phyloP scores from a whole-genome alignment of 2,329 filamentous ascomycete species.

The Coniochaeta hoffmannii region DNA sequence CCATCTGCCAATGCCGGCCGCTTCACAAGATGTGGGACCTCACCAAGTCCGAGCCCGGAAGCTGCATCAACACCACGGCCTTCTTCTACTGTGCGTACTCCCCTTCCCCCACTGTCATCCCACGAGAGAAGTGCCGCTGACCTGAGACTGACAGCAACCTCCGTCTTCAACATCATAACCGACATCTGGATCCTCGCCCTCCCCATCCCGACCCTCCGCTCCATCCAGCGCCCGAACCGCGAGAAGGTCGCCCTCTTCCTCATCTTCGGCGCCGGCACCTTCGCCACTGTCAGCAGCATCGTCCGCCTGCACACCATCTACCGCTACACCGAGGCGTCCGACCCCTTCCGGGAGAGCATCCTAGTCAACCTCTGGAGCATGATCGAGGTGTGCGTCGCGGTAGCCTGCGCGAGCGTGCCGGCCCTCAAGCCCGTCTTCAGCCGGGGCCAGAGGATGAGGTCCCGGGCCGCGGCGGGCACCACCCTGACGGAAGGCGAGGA shows the following conservation, averaged over 20 bases:
- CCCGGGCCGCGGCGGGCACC: neutral
- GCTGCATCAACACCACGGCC: conserved; percentile 31
- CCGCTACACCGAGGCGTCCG: conserved; percentile 25
- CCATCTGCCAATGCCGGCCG: conserved; percentile 33
- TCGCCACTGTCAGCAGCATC: conserved; percentile 28
- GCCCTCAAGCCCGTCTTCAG: conserved; percentile 40
- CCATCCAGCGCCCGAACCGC: conserved; percentile 36
- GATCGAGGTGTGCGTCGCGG: conserved; percentile 41
- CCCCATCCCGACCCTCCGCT: conserved; percentile 34
- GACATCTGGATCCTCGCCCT: conserved; percentile 37
- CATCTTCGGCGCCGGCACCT: conserved; percentile 33
- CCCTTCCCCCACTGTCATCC: neutral
- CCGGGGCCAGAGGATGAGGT: neutral
- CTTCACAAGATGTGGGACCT: conserved; percentile 34
- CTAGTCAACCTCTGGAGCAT: conserved; percentile 35
- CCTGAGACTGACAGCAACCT: conserved; percentile 23
- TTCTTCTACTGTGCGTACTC: conserved; percentile 31
- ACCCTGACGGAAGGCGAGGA: neutral
- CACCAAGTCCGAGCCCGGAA: conserved; percentile 19
- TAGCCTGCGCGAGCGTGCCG: conserved; percentile 40
- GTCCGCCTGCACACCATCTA: conserved; percentile 32
- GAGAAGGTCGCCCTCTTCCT: conserved; percentile 42
- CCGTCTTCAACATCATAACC: conserved; percentile 36
- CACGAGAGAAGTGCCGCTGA: neutral
- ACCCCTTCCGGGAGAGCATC: conserved; percentile 26